Evolutionary conservation across 2,329 filamentous ascomycete species (phyloP).

Genomic region (Venturia carpophila): DNA sequence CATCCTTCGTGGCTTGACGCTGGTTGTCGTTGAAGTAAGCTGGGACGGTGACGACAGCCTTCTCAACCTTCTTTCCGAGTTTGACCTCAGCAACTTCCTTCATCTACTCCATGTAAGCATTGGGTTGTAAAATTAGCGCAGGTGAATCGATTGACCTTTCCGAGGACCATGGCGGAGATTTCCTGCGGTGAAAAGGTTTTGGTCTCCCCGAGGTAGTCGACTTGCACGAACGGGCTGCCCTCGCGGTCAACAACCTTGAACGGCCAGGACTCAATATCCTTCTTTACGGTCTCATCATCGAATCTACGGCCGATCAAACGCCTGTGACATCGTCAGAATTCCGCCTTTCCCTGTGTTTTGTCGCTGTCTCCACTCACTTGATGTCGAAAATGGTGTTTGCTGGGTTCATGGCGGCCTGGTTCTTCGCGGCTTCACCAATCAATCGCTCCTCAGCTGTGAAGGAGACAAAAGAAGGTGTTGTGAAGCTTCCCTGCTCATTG

Average conservation of each 20-base stretch:
- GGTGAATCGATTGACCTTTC: conserved; percentile 61
- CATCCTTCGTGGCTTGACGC: conserved; percentile 97
- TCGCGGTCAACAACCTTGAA: conserved; percentile 95
- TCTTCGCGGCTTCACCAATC: conserved; percentile 99
- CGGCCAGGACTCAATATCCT: conserved; percentile 97
- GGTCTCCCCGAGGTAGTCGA: conserved; percentile 88
- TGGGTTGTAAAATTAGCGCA: neutral
- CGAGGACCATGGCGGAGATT: conserved; percentile 97
- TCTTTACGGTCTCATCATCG: conserved; percentile 94
- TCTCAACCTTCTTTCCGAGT: conserved; percentile 97
- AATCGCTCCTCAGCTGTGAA: conserved; percentile 98
- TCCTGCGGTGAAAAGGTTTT: conserved; percentile 98
- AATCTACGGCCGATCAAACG: conserved; percentile 95
- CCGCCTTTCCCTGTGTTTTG: conserved; percentile 12
- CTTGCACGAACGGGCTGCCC: conserved; percentile 84
- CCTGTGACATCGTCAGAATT: conserved; percentile 43
- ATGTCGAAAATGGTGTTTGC: conserved; percentile 97
- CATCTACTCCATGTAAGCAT: conserved; percentile 55
- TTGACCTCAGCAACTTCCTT: conserved; percentile 98
- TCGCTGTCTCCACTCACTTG: conserved; percentile 58
- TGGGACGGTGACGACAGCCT: conserved; percentile 97
- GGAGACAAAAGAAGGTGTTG: conserved; percentile 96
- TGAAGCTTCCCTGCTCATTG: conserved; percentile 99
- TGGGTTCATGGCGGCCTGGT: conserved; percentile 99
- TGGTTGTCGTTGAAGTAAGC: conserved; percentile 99